These are phyloP conservation scores for Cryphonectria carpinicola DNA, from an alignment of 2,329 filamentous ascomycete genomes.

Conservation along the genomic window DNA sequence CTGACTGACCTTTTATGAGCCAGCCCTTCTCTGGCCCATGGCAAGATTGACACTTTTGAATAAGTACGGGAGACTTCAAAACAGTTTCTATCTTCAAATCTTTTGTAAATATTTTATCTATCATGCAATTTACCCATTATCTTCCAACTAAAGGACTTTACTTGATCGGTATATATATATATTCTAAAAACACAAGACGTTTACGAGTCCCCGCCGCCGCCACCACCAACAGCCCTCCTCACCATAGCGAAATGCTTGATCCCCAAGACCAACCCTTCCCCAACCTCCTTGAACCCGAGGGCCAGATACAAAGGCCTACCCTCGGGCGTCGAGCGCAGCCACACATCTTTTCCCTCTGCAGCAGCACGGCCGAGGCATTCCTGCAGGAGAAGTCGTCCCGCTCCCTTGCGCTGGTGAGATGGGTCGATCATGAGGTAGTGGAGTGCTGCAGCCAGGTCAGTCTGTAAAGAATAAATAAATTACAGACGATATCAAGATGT, in stretches of 20 bases:
- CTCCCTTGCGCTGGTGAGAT: conserved; percentile 34
- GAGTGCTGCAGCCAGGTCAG: conserved; percentile 30
- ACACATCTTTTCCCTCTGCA: conserved; percentile 29
- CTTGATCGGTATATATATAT: background rate
- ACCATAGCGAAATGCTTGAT: conserved; percentile 20
- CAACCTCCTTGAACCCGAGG: conserved; percentile 32
- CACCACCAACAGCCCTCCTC: background rate
- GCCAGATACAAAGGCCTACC: conserved; percentile 33
- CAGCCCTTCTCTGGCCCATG: background rate
- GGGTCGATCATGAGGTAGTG: conserved; percentile 34
- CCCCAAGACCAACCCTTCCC: conserved; percentile 13
- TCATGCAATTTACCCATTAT: too few relatives aligned
- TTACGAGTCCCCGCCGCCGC: background rate
- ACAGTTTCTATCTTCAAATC: background rate
- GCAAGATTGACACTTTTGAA: background rate
- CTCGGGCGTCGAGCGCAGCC: conserved; percentile 31
- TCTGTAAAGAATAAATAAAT: background rate
- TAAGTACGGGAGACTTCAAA: background rate
- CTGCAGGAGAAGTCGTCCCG: conserved; percentile 33
- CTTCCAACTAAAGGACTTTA: background rate
- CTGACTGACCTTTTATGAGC: too few relatives aligned
- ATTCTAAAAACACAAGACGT: background rate
- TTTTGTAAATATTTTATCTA: background rate
- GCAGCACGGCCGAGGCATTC: conserved; percentile 33
- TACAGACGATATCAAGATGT: background rate